These are phyloP conservation scores for Hypoxylon lienhwacheense DNA, from an alignment of 495 filamentous ascomycete species.

Conservation along the genomic window DNA sequence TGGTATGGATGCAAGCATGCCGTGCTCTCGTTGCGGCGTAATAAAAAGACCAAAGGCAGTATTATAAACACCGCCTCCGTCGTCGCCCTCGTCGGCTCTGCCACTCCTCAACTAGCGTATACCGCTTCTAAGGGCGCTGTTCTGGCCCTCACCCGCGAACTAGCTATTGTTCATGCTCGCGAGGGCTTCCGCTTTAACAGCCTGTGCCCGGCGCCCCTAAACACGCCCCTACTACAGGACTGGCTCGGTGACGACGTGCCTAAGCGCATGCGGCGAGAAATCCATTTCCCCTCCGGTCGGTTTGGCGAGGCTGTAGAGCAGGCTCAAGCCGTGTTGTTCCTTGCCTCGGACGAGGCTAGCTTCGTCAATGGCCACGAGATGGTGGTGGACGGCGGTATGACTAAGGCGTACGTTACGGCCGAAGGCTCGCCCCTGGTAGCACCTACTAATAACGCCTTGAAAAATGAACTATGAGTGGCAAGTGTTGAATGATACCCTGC, in stretches of 20 bases:
- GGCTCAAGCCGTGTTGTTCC: constrained; percentile 89
- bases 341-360: constrained; percentile 91
- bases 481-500: background rate
- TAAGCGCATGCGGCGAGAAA: constrained; percentile 83
- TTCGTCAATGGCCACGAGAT: constrained; percentile 93
- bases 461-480: constrained; percentile 35
- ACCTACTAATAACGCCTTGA: constrained; percentile 68
- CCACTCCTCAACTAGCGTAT: constrained; percentile 94
- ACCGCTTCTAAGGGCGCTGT: constrained; percentile 96
- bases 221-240: constrained; percentile 85
- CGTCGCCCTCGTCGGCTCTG: constrained; percentile 87
- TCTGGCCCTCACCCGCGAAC: constrained; percentile 77
- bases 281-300: constrained; percentile 92
- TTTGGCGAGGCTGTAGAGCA: constrained; percentile 97
- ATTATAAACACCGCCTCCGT: constrained; percentile 96
- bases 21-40: constrained; percentile 74
- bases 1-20: constrained; percentile 97
- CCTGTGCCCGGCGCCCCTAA: constrained; percentile 89
- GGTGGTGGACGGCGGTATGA: constrained; percentile 96
- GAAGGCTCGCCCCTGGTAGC: constrained; percentile 73
- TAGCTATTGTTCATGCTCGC: constrained; percentile 81
- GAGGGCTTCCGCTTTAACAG: constrained; percentile 88
- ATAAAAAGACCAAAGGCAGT: constrained; percentile 74
- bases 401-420: constrained; percentile 90
- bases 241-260: constrained; percentile 88